Conservation (phyloP, 2,329 filamentous ascomycete genomes). For the Aspergillus sp. region DNA sequence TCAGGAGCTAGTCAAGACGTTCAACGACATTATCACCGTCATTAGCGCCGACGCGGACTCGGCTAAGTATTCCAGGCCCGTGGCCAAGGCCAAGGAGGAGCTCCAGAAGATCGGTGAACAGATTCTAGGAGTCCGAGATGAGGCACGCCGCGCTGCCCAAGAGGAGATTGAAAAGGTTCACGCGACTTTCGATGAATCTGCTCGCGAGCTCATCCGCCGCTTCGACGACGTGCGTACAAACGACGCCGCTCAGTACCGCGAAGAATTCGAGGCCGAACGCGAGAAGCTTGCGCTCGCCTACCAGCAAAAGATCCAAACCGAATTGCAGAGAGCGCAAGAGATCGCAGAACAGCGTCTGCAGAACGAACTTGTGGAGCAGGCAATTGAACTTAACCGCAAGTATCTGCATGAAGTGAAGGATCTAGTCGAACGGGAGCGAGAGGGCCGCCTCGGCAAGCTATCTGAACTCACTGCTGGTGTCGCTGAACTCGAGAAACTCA, state of each 20-base stretch:
- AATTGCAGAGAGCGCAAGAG: constrained; percentile 76
- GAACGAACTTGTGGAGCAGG: constrained; percentile 88
- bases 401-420: constrained; percentile 76
- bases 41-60: constrained; percentile 83
- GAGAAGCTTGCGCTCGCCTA: constrained; percentile 75
- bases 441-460: constrained; percentile 82
- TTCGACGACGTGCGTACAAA: constrained; percentile 78
- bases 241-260: constrained; percentile 79
- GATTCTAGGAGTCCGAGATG: constrained; percentile 71
- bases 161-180: constrained; percentile 70
- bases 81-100: constrained; percentile 83
- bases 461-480: constrained; percentile 76
- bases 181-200: constrained; percentile 80
- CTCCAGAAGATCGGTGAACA: constrained; percentile 74
- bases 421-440: constrained; percentile 84
- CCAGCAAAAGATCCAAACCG: constrained; percentile 73
- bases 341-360: constrained; percentile 78
- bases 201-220: constrained; percentile 82
- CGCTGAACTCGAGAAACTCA: constrained; percentile 80
- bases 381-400: constrained; percentile 79
- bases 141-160: constrained; percentile 69
- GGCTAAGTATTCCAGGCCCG: constrained; percentile 72
- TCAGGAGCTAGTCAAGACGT: constrained; percentile 88
- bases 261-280: constrained; percentile 86
- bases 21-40: constrained; percentile 93